Base-by-base conservation (phyloP, 805 yeast species). In the Yarrowia keelungensis region DNA sequence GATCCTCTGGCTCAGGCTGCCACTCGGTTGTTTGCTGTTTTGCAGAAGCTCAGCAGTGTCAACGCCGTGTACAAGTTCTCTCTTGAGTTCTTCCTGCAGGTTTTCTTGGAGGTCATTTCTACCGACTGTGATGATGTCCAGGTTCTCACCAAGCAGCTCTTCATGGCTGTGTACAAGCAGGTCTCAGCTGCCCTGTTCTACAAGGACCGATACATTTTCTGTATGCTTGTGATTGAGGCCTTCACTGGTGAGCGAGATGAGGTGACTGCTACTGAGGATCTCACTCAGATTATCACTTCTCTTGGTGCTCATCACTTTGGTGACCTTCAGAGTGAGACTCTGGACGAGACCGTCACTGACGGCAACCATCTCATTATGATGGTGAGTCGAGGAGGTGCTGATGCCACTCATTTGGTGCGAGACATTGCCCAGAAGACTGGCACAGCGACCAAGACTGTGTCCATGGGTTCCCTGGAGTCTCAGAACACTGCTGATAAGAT, bases 381-480 rank as follows among this genome's bases (percentile, higher is more conserved):
- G 65, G 50, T 45, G 11, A 59, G 65, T 26, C 47, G 64, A 12
- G 64, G 64, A 3, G 64, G 64, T 15, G 64, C 49, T 3, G 69
- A 69, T 16, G 53, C 38, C 4, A 70, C 68, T 11, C 61, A 65
- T 14, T 68, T 67, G 32, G 70, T 73, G 19, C 68, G 64, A 41
- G 69, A 68, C 38, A 67, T 82, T 4, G 69, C 77, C 9, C 61
- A 53, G 49, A 68, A 74, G 41, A 56, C 69, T 14, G 49, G 71
- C 7, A 14, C 72, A 11, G 47, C 65, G 9, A 75, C 72, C 15
- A 41, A 43, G 0, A 69, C 74, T 1, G 82, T 90, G 46, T 85
- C 97, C 0, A 81, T 93, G 85, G 98, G 97, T 0, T 86, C 96
- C 0, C 75, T 76, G 32, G 97, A 91, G 76, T 88, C 90, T 10